Base-by-base conservation (phyloP, 2,329 filamentous ascomycete species). In the Neoascochyta sp. region DNA sequence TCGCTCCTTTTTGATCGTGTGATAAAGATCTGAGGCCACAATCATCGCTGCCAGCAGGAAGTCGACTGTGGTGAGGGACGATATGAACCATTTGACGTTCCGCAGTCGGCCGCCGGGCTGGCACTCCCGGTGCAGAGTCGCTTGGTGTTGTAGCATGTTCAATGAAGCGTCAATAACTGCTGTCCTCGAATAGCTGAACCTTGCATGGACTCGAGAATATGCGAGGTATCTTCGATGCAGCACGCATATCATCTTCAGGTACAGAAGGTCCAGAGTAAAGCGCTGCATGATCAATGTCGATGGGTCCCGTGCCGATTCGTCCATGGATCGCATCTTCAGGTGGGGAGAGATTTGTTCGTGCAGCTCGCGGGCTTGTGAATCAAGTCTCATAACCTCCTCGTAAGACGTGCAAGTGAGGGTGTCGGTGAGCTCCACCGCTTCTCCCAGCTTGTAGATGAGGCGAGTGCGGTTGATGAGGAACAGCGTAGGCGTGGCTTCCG, bases 21-120 rank as follows among this genome's bases (percentile, higher is more conserved):
- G 82, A 52, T 92, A 85, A 1, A 95, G 73, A 51, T 95, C 89
- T 16, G 93, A 73, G 30, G 81, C 80, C 4, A 95, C 73, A 24
- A 95, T 76, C 74, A 92, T 93, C 4, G 85, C 86, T 3, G 86
- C 86, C 9, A 95, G 73, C 5, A 93, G 70, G 57, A 93, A 95
- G 54, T 95, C 89, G 52, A 85, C 83, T 7, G 83, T 86, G 2
- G 83, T 86, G 13, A 88, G 77, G 0, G 84, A 84, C 18, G 79
- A 81, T 34, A 93, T 80, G 52, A 84, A 86, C 77, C 83, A 90
- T 48, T 81, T 80, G 53, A 88, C 78, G 15, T 78, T 78, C 16
- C 80, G 74, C 31, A 95, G 63, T 15, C 84, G 76, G 13, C 86
- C 86, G 24, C 75, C 77, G 1, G 79, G 75, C 45, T 83, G 78